Evolutionary conservation across 177 flowering plant genomes (phyloP), one percentile per base, ranked within the genome.

Genomic region (Vitis hybrid): DNA sequence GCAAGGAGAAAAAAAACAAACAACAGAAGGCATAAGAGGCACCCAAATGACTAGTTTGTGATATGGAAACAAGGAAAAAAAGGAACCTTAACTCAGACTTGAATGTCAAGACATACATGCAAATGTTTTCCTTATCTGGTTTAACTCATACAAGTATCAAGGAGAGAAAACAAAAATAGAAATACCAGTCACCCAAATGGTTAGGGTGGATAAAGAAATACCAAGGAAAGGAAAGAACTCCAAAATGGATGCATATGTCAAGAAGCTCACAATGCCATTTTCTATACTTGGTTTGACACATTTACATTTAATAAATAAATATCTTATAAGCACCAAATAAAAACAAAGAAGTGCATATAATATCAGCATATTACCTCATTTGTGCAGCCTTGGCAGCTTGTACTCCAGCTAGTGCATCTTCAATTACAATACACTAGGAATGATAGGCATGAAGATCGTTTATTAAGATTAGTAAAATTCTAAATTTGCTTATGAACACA

Each of bases 391-490:
- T 81, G 49, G 98, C 98, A 76, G 99, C 99, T 86, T 95, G 96
- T 50, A 95, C 88, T 76, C 99, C 99, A 68, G 97, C 98, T 68
- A 93, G 79, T 49, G 98, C 99, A 88, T 95, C 99, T 84, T 95
- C 99, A 78, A 95, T 93, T 57, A 93, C 98, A 81, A 95, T 69
- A 75, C 98, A 95, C 99, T 95, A 65, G 15, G 10, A 67, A 58
- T 64, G 16, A 68, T 21, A 57, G n/a, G 57, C 57, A 55, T 12
- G 57, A 16, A 55, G 57, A 55, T 55, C 57, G 4, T 16, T 55
- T 55, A 55, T 55, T 55, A 55, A 55, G 0, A 60, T 60, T 19
- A 26, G 51, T 12, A 62, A 29, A 29, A 56, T 26, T 58, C 51
- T 55, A 57, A 65, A 50, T 61, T 31, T 67, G 12, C 13, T 18